phyloP scores from a whole-genome alignment of 2,329 filamentous ascomycete species.

The Gliomastix tumulicola region DNA sequence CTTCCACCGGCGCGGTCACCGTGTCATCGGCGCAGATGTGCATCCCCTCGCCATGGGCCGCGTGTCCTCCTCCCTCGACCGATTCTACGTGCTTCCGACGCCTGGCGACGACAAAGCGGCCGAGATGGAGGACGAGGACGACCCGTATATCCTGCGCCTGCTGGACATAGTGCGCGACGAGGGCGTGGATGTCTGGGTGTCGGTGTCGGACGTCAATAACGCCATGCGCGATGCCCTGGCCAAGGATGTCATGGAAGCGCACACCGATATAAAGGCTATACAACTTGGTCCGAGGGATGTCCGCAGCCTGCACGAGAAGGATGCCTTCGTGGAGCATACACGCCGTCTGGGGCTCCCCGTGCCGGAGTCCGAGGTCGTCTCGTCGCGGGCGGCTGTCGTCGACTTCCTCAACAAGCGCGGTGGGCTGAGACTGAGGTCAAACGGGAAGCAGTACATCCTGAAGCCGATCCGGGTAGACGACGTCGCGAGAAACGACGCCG shows the following conservation, averaged over 20 bases:
- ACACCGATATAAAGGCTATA: conserved; percentile 53
- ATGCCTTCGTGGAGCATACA: conserved; percentile 56
- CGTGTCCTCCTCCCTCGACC: conserved; percentile 47
- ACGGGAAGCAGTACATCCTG: conserved; percentile 48
- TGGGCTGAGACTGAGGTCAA: conserved; percentile 12
- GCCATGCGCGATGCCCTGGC: conserved; percentile 61
- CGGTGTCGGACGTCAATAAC: conserved; percentile 61
- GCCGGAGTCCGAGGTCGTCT: conserved; percentile 37
- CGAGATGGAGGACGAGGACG: conserved; percentile 12
- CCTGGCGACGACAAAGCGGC: conserved; percentile 8
- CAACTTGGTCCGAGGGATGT: conserved; percentile 55
- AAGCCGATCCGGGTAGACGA: conserved; percentile 61
- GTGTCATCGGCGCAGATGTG: conserved; percentile 67
- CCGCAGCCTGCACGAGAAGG: conserved; percentile 54
- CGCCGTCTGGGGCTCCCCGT: conserved; percentile 43
- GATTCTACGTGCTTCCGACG: conserved; percentile 41
- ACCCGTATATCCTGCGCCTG: conserved; percentile 48
- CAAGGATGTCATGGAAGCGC: conserved; percentile 51
- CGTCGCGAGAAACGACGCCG: conserved; percentile 52
- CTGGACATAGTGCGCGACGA: conserved; percentile 53
- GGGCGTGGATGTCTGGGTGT: conserved; percentile 64
- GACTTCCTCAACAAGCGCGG: conserved; percentile 35
- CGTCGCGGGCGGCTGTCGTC: neutral
- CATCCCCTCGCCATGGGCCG: conserved; percentile 44
- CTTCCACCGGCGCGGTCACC: conserved; percentile 58